Percentiles rank a stretch among this genome's conserved stretches.
Conservation (phyloP, 805 yeast genomes). For the Wickerhamiella lipophila region DNA sequence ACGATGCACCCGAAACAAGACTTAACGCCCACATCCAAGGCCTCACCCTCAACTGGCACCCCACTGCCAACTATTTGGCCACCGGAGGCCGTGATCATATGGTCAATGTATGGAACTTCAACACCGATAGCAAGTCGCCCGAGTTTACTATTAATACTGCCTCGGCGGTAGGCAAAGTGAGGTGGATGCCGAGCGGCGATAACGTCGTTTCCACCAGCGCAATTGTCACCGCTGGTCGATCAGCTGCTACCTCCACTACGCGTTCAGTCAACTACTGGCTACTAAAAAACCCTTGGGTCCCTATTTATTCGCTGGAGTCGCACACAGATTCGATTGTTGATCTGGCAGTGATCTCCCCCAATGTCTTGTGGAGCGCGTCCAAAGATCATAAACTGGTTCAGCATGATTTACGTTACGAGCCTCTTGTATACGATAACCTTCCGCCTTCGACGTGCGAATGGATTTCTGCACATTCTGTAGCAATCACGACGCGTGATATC, state of each 20-base stretch:
- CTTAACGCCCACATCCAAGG: slow-evolving; percentile 89
- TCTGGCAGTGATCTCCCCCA: slow-evolving; percentile 24
- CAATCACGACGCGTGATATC: background rate
- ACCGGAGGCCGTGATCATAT: slow-evolving; percentile 91
- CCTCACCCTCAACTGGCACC: slow-evolving; percentile 77
- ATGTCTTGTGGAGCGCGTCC: slow-evolving; percentile 37
- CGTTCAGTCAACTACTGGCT: slow-evolving; percentile 17
- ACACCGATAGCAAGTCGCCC: slow-evolving; percentile 37
- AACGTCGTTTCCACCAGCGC: slow-evolving; percentile 17
- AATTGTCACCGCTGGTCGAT: slow-evolving; percentile 18
- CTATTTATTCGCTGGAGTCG: slow-evolving; percentile 40
- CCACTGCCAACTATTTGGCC: slow-evolving; percentile 61
- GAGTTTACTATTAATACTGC: slow-evolving; percentile 62
- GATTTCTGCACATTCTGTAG: background rate
- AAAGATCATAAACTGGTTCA: slow-evolving; percentile 39
- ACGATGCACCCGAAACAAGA: slow-evolving; percentile 48
- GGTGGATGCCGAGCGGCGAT: slow-evolving; percentile 44
- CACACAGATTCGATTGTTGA: slow-evolving; percentile 45
- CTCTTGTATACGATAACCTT: slow-evolving; percentile 38
- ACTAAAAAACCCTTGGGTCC: slow-evolving; percentile 52
- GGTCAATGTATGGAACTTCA: slow-evolving; percentile 62
- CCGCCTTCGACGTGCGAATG: slow-evolving; percentile 28
- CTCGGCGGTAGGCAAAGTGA: slow-evolving; percentile 62
- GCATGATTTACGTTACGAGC: slow-evolving; percentile 36
- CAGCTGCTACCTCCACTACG: slow-evolving; percentile 8